phyloP scores from a whole-genome alignment of 1,139 yeast genomes.

The Saccharomycopsis crataegensis region DNA sequence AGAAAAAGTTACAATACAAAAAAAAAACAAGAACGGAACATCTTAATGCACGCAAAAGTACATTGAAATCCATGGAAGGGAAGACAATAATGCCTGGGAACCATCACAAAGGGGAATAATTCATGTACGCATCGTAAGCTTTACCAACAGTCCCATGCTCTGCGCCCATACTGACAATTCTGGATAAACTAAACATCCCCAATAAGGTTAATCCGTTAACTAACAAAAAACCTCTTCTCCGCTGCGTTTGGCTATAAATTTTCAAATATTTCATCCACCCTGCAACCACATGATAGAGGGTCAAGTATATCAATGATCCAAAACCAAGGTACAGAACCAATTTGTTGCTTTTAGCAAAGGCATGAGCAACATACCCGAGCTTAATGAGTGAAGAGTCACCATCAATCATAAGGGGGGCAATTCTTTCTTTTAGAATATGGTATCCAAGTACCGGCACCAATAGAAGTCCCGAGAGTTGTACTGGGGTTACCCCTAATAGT shows the following conservation, averaged over 20 bases:
- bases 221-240: conserved; percentile 22
- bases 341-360: conserved; percentile 27
- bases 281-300: conserved; percentile 34
- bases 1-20: too few relatives aligned
- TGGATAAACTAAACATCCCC: conserved; percentile 19
- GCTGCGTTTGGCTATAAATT: conserved; percentile 21
- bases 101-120: neutral
- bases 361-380: conserved; percentile 43
- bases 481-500: conserved; percentile 37
- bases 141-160: conserved; percentile 11
- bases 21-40: too few relatives aligned
- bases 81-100: too few relatives aligned
- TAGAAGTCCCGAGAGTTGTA: conserved; percentile 54
- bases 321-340: conserved; percentile 26
- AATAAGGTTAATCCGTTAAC: conserved; percentile 21
- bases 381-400: conserved; percentile 60
- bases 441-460: conserved; percentile 38
- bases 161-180: conserved; percentile 3
- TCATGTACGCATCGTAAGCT: conserved; percentile 7
- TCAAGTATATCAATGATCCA: conserved; percentile 26
- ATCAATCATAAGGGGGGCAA: conserved; percentile 44
- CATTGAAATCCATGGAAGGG: too few relatives aligned
- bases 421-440: conserved; percentile 44
- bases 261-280: conserved; percentile 35
- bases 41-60: too few relatives aligned